phyloP scores from a whole-genome alignment of 495 filamentous ascomycete genomes.

The Extremus antarcticus region DNA sequence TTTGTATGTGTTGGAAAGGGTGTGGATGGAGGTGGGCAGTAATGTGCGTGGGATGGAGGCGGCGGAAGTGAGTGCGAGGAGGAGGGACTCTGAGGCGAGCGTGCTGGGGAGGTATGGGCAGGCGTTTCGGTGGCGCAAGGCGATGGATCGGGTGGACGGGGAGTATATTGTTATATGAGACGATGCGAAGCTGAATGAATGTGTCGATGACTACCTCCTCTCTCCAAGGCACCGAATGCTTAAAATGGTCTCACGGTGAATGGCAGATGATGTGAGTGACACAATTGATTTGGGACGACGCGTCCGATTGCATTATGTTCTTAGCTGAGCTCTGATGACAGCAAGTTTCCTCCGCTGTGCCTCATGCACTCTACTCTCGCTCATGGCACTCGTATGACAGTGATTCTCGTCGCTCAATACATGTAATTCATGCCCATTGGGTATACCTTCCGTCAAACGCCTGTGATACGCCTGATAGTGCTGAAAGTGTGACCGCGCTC shows the following conservation, averaged over 20 bases:
- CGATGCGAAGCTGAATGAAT: not conserved
- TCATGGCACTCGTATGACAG: not conserved
- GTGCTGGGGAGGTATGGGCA: constrained; percentile 21
- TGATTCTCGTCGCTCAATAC: not conserved
- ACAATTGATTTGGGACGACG: no score
- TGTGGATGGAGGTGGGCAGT: constrained; percentile 51
- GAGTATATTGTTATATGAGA: constrained; percentile 76
- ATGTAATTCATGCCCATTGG: not conserved
- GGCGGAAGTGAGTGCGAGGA: constrained; percentile 4
- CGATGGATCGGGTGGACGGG: constrained; percentile 64
- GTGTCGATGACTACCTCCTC: not conserved
- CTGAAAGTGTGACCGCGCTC: not conserved
- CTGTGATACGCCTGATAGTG: not conserved
- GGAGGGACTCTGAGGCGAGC: constrained; percentile 35
- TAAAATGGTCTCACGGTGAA: no score
- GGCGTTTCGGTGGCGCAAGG: constrained; percentile 66
- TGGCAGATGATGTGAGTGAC: no score
- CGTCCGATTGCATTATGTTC: not conserved
- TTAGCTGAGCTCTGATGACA: not conserved
- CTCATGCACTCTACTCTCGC: not conserved
- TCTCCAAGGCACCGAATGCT: no score
- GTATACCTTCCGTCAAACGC: constrained; percentile 1
- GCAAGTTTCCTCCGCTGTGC: not conserved
- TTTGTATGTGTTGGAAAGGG: constrained; percentile 71
- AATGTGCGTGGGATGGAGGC: constrained; percentile 17